These are phyloP conservation scores for Mucor piriformis DNA, from an alignment of 371 early-diverging fungal species.

Conservation along the genomic window DNA sequence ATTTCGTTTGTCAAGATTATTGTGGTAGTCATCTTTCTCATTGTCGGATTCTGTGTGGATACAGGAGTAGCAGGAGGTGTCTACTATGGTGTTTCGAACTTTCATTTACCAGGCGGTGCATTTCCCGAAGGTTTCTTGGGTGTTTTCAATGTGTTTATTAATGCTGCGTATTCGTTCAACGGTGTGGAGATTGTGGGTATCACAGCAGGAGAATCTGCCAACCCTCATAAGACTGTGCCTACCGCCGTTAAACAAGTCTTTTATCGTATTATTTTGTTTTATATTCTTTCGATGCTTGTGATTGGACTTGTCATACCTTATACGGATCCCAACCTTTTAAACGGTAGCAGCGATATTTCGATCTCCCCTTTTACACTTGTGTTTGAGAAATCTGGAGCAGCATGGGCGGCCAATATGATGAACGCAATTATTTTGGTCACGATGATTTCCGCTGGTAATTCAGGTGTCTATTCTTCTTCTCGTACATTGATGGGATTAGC, in stretches of 20 bases:
- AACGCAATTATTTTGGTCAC: conserved; percentile 79
- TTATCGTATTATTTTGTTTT: conserved; percentile 76
- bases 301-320: conserved; percentile 77
- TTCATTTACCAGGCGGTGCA: conserved; percentile 72
- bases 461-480: conserved; percentile 76
- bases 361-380: conserved; percentile 79
- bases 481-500: conserved; percentile 74
- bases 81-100: conserved; percentile 62
- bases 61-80: conserved; percentile 55
- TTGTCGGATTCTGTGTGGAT: conserved; percentile 76
- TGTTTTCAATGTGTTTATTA: conserved; percentile 69
- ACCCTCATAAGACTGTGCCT: conserved; percentile 76
- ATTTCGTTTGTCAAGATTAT: conserved; percentile 60
- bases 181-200: conserved; percentile 82
- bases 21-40: conserved; percentile 68
- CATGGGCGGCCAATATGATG: conserved; percentile 73
- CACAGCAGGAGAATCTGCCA: conserved; percentile 74
- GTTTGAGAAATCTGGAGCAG: conserved; percentile 69
- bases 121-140: conserved; percentile 78
- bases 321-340: conserved; percentile 57
- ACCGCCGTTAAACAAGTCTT: conserved; percentile 77
- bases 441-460: conserved; percentile 80
- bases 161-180: conserved; percentile 86
- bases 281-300: conserved; percentile 71
- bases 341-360: conserved; percentile 44